Base-by-base conservation (phyloP, 495 filamentous ascomycete species). In the Penicillium atrosanguineum region DNA sequence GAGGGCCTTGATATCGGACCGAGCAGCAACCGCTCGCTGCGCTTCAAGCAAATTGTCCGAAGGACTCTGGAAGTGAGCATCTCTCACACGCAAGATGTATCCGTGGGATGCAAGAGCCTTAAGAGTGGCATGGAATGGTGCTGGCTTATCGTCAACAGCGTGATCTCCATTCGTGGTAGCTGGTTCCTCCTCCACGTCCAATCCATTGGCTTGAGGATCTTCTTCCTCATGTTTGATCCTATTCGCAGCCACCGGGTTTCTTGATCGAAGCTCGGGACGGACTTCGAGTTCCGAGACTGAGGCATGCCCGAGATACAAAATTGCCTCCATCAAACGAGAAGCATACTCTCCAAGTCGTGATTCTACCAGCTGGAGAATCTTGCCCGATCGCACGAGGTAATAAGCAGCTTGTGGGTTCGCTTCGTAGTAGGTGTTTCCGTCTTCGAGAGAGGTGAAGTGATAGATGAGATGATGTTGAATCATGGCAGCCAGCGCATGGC, bases 391-490 rank as follows among this genome's bases (percentile, higher is more conserved):
- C 16, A 89, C 72, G 34, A 97, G 78, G 55, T 82, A 82, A 65
- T 97, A 97, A 44, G 89, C 85, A 23, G 86, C 77, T 44, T 81
- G 73, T 60, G 81, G 70, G 50, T 94, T 87, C 21, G 89, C 86
- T 60, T 95, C 87, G 71, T 97, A 97, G 63, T 83, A 82, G 21
- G 89, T 87, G 31, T 77, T 63, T 34, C 77, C 80, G 49, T 83
- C 78, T 48, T 86, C 80, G 37, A 74, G 60, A 37, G 89, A 83
- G 50, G 82, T 80, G 57, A 85, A 81, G 69, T 92, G 86, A 63
- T 85, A 87, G 11, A 95, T 79, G 16, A 99, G 80, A 55, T 92
- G 89, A 60, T 95, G 85, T 66, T 97, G 94, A 41, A 93, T 78
- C 61, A 99, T 87, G 23, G 92, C 86, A 31, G 81, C 83, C 37